Base-by-base conservation (phyloP, 75 land plant species). In the Cryptomeria japonica region DNA sequence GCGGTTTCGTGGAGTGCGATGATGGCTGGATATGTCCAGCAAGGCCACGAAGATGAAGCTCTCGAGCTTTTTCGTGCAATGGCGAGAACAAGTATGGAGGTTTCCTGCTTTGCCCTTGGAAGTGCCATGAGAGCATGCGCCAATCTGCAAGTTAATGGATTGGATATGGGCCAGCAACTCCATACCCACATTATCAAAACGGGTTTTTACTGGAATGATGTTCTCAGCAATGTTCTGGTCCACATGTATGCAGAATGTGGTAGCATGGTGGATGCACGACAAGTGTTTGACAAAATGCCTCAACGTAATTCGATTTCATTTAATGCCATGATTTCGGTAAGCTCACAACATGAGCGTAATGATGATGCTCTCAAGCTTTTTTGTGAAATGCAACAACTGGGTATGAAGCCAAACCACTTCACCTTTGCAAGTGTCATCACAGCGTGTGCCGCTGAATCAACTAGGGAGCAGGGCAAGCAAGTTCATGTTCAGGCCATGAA, bases 1-100 rank as follows among this genome's bases (percentile, higher is more conserved):
- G 93, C 91, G 90, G 92, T 96, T 44, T 93, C 93, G 1, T 96
- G 97, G 97, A 94, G 93, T 61, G 93, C 97, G 15, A 44, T 92
- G 11, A 92, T 96, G 83, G 93, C 93, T 38, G 92, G 96, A 46
- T 93, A 93, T 90, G 94, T 90, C 56, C 96, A 94, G 78, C 94
- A 94, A 83, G 90, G 87, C 31, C 25, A 85, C 14, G 84, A 82
- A 36, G 9, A 86, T 28, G 38, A 61, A 49, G 94, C 93, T 19
- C 11, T 94, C 37, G 87, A 92, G 31, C 76, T 92, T 42, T 96
- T 96, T 64, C 84, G 85, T 32, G 80, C 92, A 31, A 96, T 96
- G 97, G 94, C 89, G 86, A 56, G 82, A 76, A 86, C n/a, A 41
- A 92, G 92, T 44, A 73, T 91, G 82, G 91, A 87, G 53, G 90